A percentile compares a stretch with the other conserved stretches of the same genome.
These are phyloP conservation scores for Argentina anserina DNA, from an alignment of 306 rosid species.

Conservation along the genomic window DNA sequence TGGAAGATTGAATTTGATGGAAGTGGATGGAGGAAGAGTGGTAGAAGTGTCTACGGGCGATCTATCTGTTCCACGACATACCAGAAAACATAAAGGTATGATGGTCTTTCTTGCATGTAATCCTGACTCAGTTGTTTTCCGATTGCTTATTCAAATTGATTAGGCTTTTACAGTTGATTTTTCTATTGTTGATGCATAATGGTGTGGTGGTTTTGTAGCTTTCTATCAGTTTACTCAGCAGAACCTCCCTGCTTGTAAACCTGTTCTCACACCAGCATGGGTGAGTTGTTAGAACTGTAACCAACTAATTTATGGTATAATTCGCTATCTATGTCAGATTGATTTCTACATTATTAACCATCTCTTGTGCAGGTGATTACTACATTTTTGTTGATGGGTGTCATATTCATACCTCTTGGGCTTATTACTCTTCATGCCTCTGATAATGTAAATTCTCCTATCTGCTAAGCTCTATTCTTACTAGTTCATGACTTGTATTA, in stretches of 20 bases:
- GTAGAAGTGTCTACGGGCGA: background rate
- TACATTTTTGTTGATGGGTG: slow-evolving; percentile 59
- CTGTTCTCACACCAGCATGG: slow-evolving; percentile 81
- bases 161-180: background rate
- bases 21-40: slow-evolving; percentile 23
- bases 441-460: slow-evolving; percentile 44
- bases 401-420: slow-evolving; percentile 78
- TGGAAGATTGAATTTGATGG: slow-evolving; percentile 30
- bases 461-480: background rate
- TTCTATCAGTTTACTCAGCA: slow-evolving; percentile 76
- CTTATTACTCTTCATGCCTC: slow-evolving; percentile 67
- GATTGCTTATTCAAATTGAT: background rate
- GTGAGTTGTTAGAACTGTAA: slow-evolving; percentile 48
- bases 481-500: background rate
- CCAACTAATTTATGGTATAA: slow-evolving; percentile 21
- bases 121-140: background rate
- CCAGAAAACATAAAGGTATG: slow-evolving; percentile 26
- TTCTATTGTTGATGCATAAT: background rate
- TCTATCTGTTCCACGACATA: slow-evolving; percentile 10
- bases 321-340: background rate
- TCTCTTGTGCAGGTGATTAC: slow-evolving; percentile 64
- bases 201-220: slow-evolving; percentile 47
- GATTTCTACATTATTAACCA: slow-evolving; percentile 1
- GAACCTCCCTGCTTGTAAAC: slow-evolving; percentile 92
- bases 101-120: background rate